These are phyloP conservation scores for Hypoxylon sp. DNA, from an alignment of 2,329 filamentous ascomycete species.

Conservation along the genomic window DNA sequence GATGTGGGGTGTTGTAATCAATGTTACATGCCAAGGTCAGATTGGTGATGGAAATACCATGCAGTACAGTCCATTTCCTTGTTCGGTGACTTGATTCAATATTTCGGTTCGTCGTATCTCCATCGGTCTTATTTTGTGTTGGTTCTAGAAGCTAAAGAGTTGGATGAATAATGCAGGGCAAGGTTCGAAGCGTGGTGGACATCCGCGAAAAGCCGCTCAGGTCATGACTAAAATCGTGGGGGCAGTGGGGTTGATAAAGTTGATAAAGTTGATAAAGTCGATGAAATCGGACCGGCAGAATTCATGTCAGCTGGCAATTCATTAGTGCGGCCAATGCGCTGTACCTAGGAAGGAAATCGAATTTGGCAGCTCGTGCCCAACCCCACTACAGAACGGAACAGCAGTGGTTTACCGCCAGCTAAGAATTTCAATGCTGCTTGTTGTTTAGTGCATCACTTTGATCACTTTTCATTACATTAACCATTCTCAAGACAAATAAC, in stretches of 20 bases:
- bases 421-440: slow-evolving; percentile 39
- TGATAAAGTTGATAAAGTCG: no score
- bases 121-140: slow-evolving; percentile 6
- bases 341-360: not conserved
- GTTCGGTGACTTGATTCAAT: slow-evolving; percentile 15
- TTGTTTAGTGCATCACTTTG: slow-evolving; percentile 24
- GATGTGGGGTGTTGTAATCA: slow-evolving; percentile 26
- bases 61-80: not conserved
- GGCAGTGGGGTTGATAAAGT: slow-evolving; percentile 6
- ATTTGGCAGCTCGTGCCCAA: slow-evolving; percentile 43
- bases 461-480: slow-evolving; percentile 15
- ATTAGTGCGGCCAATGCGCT: not conserved
- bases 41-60: slow-evolving; percentile 4
- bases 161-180: slow-evolving; percentile 2
- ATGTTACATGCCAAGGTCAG: slow-evolving; percentile 21
- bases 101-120: slow-evolving; percentile 2
- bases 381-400: slow-evolving; percentile 39
- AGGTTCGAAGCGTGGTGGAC: slow-evolving; percentile 5
- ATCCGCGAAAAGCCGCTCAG: slow-evolving; percentile 15
- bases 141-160: slow-evolving; percentile 24
- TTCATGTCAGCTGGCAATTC: slow-evolving; percentile 8
- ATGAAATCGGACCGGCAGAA: slow-evolving; percentile 15
- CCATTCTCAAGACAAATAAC: slow-evolving; percentile 15
- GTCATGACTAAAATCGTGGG: slow-evolving; percentile 27
- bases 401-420: no score